A percentile compares a stretch with the other conserved stretches of the same genome.
phyloP scores from a whole-genome alignment of 1,284 basidiomycete genomes.

The Ceratobasidium sp. region DNA sequence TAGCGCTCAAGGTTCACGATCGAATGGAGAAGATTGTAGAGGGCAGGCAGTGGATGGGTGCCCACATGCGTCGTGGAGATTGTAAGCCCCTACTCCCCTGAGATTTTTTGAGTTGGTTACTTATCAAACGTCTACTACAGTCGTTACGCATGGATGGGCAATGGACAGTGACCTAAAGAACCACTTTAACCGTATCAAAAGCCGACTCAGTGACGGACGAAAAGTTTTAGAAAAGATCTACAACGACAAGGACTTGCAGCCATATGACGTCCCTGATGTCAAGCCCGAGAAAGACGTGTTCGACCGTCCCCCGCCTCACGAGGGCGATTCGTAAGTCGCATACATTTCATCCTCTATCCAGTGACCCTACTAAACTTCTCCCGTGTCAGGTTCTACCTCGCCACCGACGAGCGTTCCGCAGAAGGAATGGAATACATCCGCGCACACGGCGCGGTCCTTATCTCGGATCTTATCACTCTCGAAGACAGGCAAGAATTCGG shows the following conservation, averaged over 20 bases:
- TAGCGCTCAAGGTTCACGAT: slow-evolving; percentile 56
- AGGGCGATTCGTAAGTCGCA: slow-evolving; percentile 53
- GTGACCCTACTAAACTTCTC: neutral
- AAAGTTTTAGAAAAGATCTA: slow-evolving; percentile 52
- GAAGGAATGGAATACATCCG: slow-evolving; percentile 57
- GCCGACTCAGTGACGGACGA: slow-evolving; percentile 56
- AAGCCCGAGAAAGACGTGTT: slow-evolving; percentile 48
- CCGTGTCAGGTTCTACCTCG: slow-evolving; percentile 61
- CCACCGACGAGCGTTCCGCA: slow-evolving; percentile 63
- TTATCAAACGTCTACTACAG: slow-evolving; percentile 47
- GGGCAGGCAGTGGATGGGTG: slow-evolving; percentile 63
- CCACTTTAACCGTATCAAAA: slow-evolving; percentile 60
- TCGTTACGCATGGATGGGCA: slow-evolving; percentile 58
- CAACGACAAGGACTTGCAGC: slow-evolving; percentile 41
- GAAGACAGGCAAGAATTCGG: slow-evolving; percentile 60
- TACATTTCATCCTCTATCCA: neutral
- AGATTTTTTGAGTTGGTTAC: neutral
- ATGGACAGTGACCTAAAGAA: slow-evolving; percentile 57
- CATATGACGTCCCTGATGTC: slow-evolving; percentile 51
- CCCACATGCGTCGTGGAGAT: slow-evolving; percentile 66
- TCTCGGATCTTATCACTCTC: slow-evolving; percentile 61
- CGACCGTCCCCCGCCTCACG: slow-evolving; percentile 48
- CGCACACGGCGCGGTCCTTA: slow-evolving; percentile 59
- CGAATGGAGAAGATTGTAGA: slow-evolving; percentile 57
- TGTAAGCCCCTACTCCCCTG: slow-evolving; percentile 55